Evolutionary conservation across 1,284 basidiomycete genomes (phyloP).

Genomic region (Leccinum subfulvum): DNA sequence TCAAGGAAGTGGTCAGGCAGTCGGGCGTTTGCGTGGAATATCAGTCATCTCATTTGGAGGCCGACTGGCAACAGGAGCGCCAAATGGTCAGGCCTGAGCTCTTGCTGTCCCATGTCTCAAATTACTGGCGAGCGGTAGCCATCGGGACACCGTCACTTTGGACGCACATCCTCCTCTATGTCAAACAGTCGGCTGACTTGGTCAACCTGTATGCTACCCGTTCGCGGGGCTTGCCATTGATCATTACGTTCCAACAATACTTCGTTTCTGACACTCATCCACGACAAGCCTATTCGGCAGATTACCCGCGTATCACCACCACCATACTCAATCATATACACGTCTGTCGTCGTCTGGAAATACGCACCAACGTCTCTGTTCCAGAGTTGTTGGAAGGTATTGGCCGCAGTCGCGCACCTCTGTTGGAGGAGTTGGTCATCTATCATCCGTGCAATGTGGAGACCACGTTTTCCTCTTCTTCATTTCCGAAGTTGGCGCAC

Average conservation of each 20-base stretch:
- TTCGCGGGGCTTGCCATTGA: conserved; percentile 27
- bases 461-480: conserved; percentile 22
- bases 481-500: conserved; percentile 24
- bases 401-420: conserved; percentile 21
- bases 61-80: conserved; percentile 11
- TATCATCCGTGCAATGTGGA: conserved; percentile 23
- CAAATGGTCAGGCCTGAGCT: conserved; percentile 22
- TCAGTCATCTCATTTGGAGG: conserved; percentile 1
- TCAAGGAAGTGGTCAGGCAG: conserved; percentile 17
- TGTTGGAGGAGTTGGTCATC: conserved; percentile 26
- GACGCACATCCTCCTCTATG: conserved; percentile 26
- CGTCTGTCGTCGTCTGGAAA: conserved; percentile 27
- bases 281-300: conserved; percentile 15
- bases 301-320: conserved; percentile 24
- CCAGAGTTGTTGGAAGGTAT: conserved; percentile 28
- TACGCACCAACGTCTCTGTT: conserved; percentile 26
- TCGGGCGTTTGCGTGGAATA: conserved; percentile 4
- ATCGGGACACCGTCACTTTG: conserved; percentile 25
- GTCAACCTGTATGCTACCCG: conserved; percentile 29
- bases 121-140: conserved; percentile 28
- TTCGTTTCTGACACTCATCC: conserved; percentile 21
- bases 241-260: conserved; percentile 26
- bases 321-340: conserved; percentile 30
- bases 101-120: conserved; percentile 33
- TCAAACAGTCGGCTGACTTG: conserved; percentile 29